Conservation (phyloP, 768 basidiomycete genomes). For the Tulasnella sp. region DNA sequence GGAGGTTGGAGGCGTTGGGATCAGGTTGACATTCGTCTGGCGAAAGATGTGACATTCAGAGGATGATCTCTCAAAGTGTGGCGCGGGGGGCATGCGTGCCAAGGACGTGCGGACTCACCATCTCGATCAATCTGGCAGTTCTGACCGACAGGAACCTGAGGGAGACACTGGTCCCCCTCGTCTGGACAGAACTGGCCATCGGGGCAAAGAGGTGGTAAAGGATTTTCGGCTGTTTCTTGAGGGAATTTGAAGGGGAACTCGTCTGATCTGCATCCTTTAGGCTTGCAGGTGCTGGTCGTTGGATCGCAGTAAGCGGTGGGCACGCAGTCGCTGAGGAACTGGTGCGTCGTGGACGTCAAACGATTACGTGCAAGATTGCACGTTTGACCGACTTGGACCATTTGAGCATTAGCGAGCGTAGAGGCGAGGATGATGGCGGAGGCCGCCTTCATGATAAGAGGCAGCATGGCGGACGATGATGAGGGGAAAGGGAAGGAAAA, state of each 20-base stretch:
- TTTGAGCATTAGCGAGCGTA: not conserved
- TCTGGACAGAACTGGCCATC: conserved; percentile 69
- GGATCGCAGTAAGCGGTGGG: conserved; percentile 50
- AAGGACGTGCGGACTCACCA: conserved; percentile 33
- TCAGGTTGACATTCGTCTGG: conserved; percentile 69
- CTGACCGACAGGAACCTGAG: conserved; percentile 45
- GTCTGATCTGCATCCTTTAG: conserved; percentile 61
- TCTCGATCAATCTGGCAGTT: conserved; percentile 79
- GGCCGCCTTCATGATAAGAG: not conserved
- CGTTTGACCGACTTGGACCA: not conserved
- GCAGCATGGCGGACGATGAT: not conserved
- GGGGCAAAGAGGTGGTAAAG: conserved; percentile 50
- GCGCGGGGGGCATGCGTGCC: not conserved
- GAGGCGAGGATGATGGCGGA: not conserved
- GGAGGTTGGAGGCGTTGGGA: conserved; percentile 38
- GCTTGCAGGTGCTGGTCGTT: conserved; percentile 38
- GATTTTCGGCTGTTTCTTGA: not conserved
- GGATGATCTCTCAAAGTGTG: not conserved
- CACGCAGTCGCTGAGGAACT: conserved; percentile 70
- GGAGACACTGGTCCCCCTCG: conserved; percentile 60
- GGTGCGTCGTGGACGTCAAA: conserved; percentile 66
- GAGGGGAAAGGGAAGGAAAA: not conserved
- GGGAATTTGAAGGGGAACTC: conserved; percentile 46
- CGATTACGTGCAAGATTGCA: conserved; percentile 31
- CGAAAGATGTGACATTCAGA: not conserved